Conservation (phyloP, 1,284 basidiomycete species). For the Leccinum subspadiceum region DNA sequence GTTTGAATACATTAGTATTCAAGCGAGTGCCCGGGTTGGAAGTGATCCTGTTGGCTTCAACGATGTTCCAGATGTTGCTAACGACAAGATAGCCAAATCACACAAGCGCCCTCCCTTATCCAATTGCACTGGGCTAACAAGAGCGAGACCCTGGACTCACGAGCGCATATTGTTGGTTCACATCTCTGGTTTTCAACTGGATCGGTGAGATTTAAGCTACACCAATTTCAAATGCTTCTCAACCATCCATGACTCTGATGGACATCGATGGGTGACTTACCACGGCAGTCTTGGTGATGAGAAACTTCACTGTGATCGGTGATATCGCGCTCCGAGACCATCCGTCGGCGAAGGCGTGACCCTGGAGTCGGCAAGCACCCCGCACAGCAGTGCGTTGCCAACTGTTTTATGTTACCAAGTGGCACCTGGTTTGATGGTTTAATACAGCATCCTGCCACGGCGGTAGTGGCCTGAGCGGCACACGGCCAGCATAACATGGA, state of each 20-base stretch:
- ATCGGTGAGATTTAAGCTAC: conserved; percentile 70
- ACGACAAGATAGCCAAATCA: neutral
- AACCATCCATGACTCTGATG: conserved; percentile 25
- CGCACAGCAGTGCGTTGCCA: neutral
- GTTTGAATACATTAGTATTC: neutral
- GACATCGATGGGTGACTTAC: neutral
- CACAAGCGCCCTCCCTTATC: neutral
- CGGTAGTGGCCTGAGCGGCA: neutral
- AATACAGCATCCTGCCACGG: neutral
- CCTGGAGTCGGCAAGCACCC: conserved; percentile 4
- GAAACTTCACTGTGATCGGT: neutral
- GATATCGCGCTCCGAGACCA: neutral
- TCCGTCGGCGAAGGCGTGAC: neutral
- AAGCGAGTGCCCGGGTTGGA: neutral
- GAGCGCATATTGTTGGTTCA: neutral
- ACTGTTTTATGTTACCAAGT: neutral
- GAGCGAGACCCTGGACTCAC: neutral
- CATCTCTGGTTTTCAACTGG: conserved; percentile 53
- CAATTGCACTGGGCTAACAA: neutral
- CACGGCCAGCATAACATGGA: neutral
- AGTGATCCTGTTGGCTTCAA: neutral
- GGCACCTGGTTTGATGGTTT: neutral
- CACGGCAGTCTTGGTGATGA: neutral
- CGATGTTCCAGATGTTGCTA: neutral
- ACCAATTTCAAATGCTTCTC: conserved; percentile 54